A percentile compares a stretch with the other conserved stretches of the same genome.
phyloP scores from a whole-genome alignment of 768 basidiomycete genomes.

The Scleroderma citrinum region DNA sequence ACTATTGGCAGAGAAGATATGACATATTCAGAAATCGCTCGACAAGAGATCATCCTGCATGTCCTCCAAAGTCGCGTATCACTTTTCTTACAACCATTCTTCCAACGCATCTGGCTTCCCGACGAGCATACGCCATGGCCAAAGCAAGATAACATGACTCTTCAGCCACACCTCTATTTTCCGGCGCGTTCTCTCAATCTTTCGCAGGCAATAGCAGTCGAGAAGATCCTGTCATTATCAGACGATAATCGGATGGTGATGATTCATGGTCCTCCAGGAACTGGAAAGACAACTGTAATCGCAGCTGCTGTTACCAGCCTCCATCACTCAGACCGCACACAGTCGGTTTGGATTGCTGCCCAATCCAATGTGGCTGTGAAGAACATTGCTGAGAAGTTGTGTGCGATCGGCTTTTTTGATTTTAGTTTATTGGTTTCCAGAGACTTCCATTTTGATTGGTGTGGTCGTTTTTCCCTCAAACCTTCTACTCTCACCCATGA shows the following conservation, averaged over 20 bases:
- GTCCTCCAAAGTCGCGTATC: constrained; percentile 12
- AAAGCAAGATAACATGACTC: not conserved
- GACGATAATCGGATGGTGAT: constrained; percentile 18
- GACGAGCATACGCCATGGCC: constrained; percentile 14
- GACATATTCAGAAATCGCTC: constrained; percentile 46
- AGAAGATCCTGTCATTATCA: constrained; percentile 23
- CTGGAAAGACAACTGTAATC: constrained; percentile 42
- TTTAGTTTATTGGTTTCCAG: constrained; percentile 41
- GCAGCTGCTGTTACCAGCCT: constrained; percentile 29
- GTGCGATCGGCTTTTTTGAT: constrained; percentile 22
- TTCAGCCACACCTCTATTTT: not conserved
- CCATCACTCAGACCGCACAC: constrained; percentile 3
- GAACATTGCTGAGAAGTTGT: constrained; percentile 45
- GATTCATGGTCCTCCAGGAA: constrained; percentile 36
- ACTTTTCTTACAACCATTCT: constrained; percentile 20
- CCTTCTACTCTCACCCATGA: not conserved
- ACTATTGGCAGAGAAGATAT: constrained; percentile 50
- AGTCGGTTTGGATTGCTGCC: constrained; percentile 36
- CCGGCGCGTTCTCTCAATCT: constrained; percentile 12
- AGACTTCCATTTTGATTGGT: constrained; percentile 45
- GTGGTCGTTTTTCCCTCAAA: constrained; percentile 1
- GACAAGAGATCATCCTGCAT: constrained; percentile 17
- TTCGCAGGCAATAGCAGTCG: constrained; percentile 25
- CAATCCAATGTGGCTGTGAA: constrained; percentile 50
- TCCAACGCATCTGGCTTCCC: constrained; percentile 25